These are phyloP conservation scores for Diaporthe aspalathi DNA, from an alignment of 2,329 filamentous ascomycete genomes.

Conservation along the genomic window DNA sequence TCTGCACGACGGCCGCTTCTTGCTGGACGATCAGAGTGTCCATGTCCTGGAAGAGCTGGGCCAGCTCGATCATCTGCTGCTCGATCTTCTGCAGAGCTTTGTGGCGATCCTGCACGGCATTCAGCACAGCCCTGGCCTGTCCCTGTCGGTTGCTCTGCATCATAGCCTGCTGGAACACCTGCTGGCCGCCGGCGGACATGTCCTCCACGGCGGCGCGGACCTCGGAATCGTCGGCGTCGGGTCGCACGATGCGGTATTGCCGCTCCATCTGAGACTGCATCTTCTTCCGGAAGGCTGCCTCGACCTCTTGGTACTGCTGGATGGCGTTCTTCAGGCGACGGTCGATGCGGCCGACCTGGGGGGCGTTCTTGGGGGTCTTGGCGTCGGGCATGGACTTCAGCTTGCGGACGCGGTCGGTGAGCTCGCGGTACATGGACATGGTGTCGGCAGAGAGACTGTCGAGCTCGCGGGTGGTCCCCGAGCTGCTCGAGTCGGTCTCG, in stretches of 20 bases:
- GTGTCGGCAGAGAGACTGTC: conserved; percentile 81
- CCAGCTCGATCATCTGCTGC: conserved; percentile 86
- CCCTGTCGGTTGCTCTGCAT: conserved; percentile 84
- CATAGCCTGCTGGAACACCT: conserved; percentile 90
- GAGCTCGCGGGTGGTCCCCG: conserved; percentile 75
- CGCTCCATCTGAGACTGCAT: conserved; percentile 86
- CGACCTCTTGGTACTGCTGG: conserved; percentile 82
- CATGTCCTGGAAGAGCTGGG: conserved; percentile 90
- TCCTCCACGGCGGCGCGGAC: conserved; percentile 82
- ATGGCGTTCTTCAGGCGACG: conserved; percentile 84
- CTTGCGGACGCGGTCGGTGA: conserved; percentile 82
- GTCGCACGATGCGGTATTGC: conserved; percentile 89
- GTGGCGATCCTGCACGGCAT: conserved; percentile 85
- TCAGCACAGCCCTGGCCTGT: conserved; percentile 82
- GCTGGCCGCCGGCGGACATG: conserved; percentile 73
- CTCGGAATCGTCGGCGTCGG: conserved; percentile 82
- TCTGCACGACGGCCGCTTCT: conserved; percentile 81
- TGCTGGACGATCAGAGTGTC: conserved; percentile 88
- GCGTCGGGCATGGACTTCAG: conserved; percentile 87
- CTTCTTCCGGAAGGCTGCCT: conserved; percentile 82
- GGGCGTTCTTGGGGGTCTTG: conserved; percentile 76
- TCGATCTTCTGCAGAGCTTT: conserved; percentile 93
- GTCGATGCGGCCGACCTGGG: conserved; percentile 85
- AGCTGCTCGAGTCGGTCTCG: conserved; percentile 77
- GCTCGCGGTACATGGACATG: conserved; percentile 82